Evolutionary conservation across 352 stramenopile species (phyloP), one percentile per base, ranked within the genome.

Genomic region (Phytopythium litorale): DNA sequence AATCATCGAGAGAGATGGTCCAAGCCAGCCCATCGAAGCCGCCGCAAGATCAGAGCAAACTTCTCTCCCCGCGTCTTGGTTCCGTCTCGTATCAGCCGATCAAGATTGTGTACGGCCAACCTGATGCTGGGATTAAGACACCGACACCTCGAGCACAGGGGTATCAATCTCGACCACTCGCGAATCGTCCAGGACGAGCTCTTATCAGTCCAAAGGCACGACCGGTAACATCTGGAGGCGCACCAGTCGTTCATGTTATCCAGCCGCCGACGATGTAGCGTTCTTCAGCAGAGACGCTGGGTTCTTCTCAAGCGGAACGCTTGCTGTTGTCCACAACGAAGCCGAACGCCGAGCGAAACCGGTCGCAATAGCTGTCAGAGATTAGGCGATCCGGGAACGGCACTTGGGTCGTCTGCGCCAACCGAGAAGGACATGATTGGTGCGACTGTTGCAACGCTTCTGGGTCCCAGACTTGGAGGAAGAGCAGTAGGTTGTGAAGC

Each of bases 391-490:
- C 78, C 54, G 78, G 78, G 48, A 87, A 84, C 8, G 55, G 53
- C 25, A 62, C 52, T 3, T 58, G 60, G n/a, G 62, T 55, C 19
- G 55, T 64, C 25, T 58, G 71, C 33, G 75, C 75, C 19, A 87
- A 48, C 19, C 42, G 51, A 25, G 77, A 84, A 13, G 68, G 48
- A 6, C 63, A 70, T 2, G 54, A 67, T 18, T 38, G 58, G 15
- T 37, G 62, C 28, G 64, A 68, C 19, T 55, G 40, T 18, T 76
- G 48, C n/a, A 88, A 60, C 0, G 65, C 54, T 13, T 52, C 35
- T 46, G 75, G 64, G 60, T 88, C 78, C 78, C 78, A 88, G 37
- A 79, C 62, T 38, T 77, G 77, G 51, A 88, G 48, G 48, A 88
- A 88, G 45, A 84, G 52, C 37, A 85, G 48, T n/a, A 88, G 50